Conservation (phyloP, 140 eudicot species). For the Flaveria floridana region DNA sequence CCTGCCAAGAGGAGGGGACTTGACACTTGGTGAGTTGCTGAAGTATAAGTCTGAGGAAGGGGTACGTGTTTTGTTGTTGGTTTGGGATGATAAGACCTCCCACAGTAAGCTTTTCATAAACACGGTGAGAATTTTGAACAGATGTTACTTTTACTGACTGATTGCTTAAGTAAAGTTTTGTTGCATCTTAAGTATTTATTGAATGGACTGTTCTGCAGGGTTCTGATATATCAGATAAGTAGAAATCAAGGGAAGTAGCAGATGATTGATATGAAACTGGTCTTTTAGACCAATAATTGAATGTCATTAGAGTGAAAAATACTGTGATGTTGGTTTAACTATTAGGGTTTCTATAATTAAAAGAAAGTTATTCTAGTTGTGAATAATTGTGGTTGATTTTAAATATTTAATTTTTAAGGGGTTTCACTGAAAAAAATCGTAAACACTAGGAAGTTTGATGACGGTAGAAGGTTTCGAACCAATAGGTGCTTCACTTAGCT, state of each 20-base stretch:
- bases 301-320: slow-evolving; percentile 3
- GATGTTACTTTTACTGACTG: background rate
- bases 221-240: background rate
- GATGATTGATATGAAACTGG: background rate
- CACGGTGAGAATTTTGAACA: slow-evolving; percentile 49
- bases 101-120: slow-evolving; percentile 64
- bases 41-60: slow-evolving; percentile 97
- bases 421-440: background rate
- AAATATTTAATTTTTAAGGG: background rate
- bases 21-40: slow-evolving; percentile 84
- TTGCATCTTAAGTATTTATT: slow-evolving; percentile 6
- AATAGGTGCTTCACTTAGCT: slow-evolving; percentile 4
- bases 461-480: slow-evolving; percentile 13
- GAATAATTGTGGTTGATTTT: background rate
- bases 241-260: background rate
- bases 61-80: slow-evolving; percentile 78
- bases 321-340: background rate
- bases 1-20: slow-evolving; percentile 85
- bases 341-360: background rate
- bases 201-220: slow-evolving; percentile 5
- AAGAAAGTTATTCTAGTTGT: background rate
- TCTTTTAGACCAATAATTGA: background rate
- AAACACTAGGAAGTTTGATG: background rate
- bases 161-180: slow-evolving; percentile 17
- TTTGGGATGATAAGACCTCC: slow-evolving; percentile 97